Conservation (phyloP, 148 eudicot species). For the Spergularia marina region DNA sequence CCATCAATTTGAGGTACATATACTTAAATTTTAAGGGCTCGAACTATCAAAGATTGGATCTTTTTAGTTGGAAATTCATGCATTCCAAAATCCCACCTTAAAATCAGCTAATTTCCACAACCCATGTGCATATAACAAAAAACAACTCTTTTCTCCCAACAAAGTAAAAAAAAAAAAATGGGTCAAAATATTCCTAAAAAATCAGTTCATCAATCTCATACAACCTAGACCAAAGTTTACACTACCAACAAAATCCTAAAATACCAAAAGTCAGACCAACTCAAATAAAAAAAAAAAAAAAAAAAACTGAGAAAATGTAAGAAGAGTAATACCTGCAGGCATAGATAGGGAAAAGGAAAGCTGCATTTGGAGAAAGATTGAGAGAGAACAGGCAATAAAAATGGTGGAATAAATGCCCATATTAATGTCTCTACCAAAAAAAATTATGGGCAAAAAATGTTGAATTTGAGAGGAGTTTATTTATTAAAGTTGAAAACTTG, state of each 20-base stretch:
- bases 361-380: conserved; percentile 20
- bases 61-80: not conserved
- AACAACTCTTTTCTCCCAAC: not conserved
- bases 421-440: not conserved
- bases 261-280: not conserved
- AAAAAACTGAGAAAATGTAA: not conserved
- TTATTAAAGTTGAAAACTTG: not conserved
- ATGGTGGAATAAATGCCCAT: conserved; percentile 20
- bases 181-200: not conserved
- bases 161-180: not conserved
- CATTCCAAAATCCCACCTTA: not conserved
- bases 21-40: not conserved
- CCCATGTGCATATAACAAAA: not conserved
- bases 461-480: not conserved
- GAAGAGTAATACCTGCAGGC: conserved; percentile 21
- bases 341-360: conserved; percentile 18
- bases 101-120: not conserved
- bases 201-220: conserved; percentile 7
- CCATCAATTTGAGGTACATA: not conserved
- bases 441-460: not conserved
- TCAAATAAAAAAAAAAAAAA: not conserved
- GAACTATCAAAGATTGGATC: not conserved
- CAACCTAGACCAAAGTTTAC: not conserved
- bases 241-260: not conserved
- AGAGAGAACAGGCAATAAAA: conserved; percentile 8